Conservation (phyloP, 2,329 filamentous ascomycete species). For the Aspergillus versicolor region DNA sequence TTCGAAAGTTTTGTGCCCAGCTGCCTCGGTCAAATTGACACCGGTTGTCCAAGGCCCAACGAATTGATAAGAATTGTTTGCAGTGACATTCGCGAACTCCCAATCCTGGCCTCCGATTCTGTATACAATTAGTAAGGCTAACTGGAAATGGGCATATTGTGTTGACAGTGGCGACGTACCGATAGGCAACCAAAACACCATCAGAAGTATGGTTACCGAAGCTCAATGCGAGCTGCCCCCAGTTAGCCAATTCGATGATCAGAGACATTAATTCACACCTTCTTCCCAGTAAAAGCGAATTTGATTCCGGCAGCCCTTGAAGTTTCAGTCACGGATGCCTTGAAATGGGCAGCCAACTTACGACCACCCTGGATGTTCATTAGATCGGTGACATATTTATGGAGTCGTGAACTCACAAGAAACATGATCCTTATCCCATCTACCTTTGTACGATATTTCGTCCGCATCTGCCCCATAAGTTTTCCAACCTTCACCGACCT, state of each 20-base stretch:
- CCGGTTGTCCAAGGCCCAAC: conserved; percentile 48
- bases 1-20: conserved; percentile 52
- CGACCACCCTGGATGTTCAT: conserved; percentile 49
- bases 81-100: conserved; percentile 61
- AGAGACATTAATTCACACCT: too few relatives aligned
- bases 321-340: not conserved
- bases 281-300: conserved; percentile 55
- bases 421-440: conserved; percentile 61
- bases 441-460: conserved; percentile 61
- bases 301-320: conserved; percentile 52
- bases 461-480: conserved; percentile 52
- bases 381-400: not conserved
- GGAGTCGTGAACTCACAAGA: conserved; percentile 43
- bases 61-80: conserved; percentile 57
- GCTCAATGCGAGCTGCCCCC: conserved; percentile 46
- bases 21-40: conserved; percentile 36
- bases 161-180: conserved; percentile 15
- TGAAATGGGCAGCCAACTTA: conserved; percentile 33
- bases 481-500: conserved; percentile 37
- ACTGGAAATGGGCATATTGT: not conserved
- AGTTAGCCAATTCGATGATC: too few relatives aligned
- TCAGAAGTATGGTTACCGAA: conserved; percentile 53
- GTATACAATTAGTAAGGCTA: not conserved
- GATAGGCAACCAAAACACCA: conserved; percentile 55
- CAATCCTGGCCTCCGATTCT: conserved; percentile 60